Conservation (phyloP, 1,284 basidiomycete species). For the Thelephora terrestris region DNA sequence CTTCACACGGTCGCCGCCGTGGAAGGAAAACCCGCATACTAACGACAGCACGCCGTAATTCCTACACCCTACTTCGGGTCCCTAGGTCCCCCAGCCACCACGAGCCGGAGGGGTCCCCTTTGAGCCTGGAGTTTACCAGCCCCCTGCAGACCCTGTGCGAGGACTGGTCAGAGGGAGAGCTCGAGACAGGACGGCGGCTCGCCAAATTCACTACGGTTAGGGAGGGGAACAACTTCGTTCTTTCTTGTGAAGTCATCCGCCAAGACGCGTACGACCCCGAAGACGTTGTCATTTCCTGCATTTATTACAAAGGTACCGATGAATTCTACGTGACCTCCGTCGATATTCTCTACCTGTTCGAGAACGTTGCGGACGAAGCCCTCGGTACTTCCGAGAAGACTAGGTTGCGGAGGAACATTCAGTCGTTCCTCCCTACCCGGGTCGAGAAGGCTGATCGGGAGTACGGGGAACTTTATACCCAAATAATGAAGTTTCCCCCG, state of each 20-base stretch:
- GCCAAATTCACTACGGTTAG: slow-evolving; percentile 59
- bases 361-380: slow-evolving; percentile 73
- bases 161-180: slow-evolving; percentile 50
- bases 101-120: neutral
- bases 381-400: slow-evolving; percentile 97
- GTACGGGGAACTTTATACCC: slow-evolving; percentile 81
- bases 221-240: slow-evolving; percentile 48
- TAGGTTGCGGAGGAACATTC: slow-evolving; percentile 86
- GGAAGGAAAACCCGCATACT: too few species aligned
- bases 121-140: neutral
- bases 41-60: too few species aligned
- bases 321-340: slow-evolving; percentile 88
- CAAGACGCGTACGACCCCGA: slow-evolving; percentile 46
- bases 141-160: slow-evolving; percentile 36
- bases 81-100: too few species aligned
- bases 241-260: slow-evolving; percentile 52
- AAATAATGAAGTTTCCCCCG: slow-evolving; percentile 91
- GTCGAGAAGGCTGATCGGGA: slow-evolving; percentile 80
- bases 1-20: too few species aligned
- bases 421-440: slow-evolving; percentile 86
- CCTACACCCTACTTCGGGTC: too few species aligned
- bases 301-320: slow-evolving; percentile 73
- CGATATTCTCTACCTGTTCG: slow-evolving; percentile 89
- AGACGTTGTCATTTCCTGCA: slow-evolving; percentile 77
- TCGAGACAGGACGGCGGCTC: slow-evolving; percentile 52